Conservation (phyloP, 805 yeast species). For the Ogataea pilisensis region DNA sequence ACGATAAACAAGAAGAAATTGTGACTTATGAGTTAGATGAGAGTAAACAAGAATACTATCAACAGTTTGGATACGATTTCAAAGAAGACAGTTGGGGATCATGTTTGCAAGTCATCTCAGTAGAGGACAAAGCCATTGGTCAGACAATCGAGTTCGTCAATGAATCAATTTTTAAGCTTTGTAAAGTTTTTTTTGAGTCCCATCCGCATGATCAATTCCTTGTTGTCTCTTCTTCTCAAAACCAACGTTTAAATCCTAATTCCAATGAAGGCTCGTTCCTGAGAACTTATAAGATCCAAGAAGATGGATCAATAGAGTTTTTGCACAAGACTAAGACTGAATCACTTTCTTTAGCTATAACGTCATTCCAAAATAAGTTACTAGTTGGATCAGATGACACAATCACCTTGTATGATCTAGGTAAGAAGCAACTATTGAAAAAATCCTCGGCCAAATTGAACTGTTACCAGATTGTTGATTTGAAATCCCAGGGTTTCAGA, state of each 20-base stretch:
- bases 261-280: slow-evolving; percentile 26
- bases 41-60: slow-evolving; percentile 35
- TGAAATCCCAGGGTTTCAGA: slow-evolving; percentile 53
- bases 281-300: slow-evolving; percentile 34
- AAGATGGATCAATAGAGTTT: slow-evolving; percentile 39
- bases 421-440: slow-evolving; percentile 72
- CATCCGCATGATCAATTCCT: slow-evolving; percentile 31
- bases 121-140: slow-evolving; percentile 29
- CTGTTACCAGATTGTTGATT: slow-evolving; percentile 47
- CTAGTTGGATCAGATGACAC: slow-evolving; percentile 53
- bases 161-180: slow-evolving; percentile 41
- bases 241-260: slow-evolving; percentile 30
- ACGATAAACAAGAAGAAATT: slow-evolving; percentile 19
- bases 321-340: slow-evolving; percentile 61
- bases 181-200: slow-evolving; percentile 30
- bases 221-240: slow-evolving; percentile 41
- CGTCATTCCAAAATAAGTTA: slow-evolving; percentile 54
- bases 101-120: slow-evolving; percentile 47
- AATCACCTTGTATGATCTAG: slow-evolving; percentile 65
- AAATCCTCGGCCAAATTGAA: slow-evolving; percentile 50
- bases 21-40: slow-evolving; percentile 20
- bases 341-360: slow-evolving; percentile 43
- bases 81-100: slow-evolving; percentile 42
- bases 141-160: slow-evolving; percentile 43
- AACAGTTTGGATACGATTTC: slow-evolving; percentile 42